phyloP scores from a whole-genome alignment of 768 basidiomycete genomes.

The Mycena maculata region DNA sequence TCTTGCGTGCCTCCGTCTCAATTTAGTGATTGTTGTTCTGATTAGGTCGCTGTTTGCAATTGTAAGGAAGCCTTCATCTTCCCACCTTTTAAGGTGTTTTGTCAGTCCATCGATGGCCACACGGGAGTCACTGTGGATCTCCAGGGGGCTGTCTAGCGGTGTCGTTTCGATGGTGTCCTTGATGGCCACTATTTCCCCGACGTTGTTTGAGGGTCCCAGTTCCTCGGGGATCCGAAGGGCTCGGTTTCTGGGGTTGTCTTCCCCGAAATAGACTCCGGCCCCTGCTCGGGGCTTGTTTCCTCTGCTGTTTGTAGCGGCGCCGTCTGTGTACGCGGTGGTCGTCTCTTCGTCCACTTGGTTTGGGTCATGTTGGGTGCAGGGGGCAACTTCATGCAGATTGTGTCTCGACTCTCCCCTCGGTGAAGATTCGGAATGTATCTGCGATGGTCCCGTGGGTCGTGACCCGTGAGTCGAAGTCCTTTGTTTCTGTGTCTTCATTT shows the following conservation, averaged over 20 bases:
- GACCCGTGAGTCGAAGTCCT: conserved; percentile 9
- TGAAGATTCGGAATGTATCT: conserved; percentile 26
- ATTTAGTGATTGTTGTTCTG: neutral
- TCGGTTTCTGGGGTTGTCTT: too few species aligned
- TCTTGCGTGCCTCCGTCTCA: neutral
- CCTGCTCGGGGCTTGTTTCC: too few species aligned
- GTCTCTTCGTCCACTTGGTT: neutral
- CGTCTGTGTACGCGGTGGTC: conserved; percentile 28
- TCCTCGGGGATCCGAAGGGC: too few species aligned
- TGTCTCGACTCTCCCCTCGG: neutral
- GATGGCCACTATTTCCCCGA: too few species aligned
- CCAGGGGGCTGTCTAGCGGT: too few species aligned
- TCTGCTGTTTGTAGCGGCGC: conserved; percentile 25
- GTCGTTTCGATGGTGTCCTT: too few species aligned
- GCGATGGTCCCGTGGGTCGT: neutral
- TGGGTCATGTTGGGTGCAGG: neutral
- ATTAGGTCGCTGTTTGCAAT: neutral
- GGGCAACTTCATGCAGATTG: neutral
- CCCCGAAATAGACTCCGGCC: too few species aligned
- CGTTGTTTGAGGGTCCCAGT: too few species aligned
- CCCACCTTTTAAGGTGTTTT: neutral
- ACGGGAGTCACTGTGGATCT: too few species aligned
- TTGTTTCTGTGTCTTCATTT: neutral
- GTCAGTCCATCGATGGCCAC: neutral
- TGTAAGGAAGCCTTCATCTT: neutral